Evolutionary conservation across 805 yeast genomes (phyloP).

Genomic region (Candida arabinofermentans): DNA sequence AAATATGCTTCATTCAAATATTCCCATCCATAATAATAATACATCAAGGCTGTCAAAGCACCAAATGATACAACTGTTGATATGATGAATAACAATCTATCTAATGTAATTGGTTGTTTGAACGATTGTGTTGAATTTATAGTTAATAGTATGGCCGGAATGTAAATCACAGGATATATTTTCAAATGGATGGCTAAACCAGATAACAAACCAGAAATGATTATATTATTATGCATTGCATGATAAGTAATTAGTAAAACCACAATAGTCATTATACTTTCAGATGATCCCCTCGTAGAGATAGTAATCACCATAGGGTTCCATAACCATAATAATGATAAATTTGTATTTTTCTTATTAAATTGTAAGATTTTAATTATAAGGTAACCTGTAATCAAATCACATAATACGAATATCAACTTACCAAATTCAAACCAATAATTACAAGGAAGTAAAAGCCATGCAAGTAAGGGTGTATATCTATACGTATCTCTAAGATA

Average conservation of each 20-base stretch:
- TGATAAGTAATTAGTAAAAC: conserved; percentile 56
- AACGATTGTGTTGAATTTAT: conserved; percentile 29
- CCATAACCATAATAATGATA: conserved; percentile 63
- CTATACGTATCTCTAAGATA: conserved; percentile 84
- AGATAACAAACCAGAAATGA: conserved; percentile 22
- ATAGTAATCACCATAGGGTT: conserved; percentile 96
- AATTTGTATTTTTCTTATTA: conserved; percentile 7
- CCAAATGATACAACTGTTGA: conserved; percentile 42
- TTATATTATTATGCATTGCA: conserved; percentile 24
- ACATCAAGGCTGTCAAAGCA: conserved; percentile 56
- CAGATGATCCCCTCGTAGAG: conserved; percentile 90
- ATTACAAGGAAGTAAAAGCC: conserved; percentile 73
- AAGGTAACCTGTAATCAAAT: conserved; percentile 73
- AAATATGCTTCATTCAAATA: conserved; percentile 74
- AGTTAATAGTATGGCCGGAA: conserved; percentile 60
- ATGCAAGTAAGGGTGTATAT: conserved; percentile 86
- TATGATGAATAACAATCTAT: conserved; percentile 39
- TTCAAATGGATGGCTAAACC: conserved; percentile 83
- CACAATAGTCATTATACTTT: conserved; percentile 79
- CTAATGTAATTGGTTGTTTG: conserved; percentile 37
- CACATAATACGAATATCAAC: conserved; percentile 68
- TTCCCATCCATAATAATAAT: conserved; percentile 63
- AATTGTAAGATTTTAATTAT: conserved; percentile 39
- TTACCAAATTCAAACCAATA: conserved; percentile 70
- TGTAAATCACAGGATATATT: conserved; percentile 84